phyloP scores from a whole-genome alignment of 2,329 filamentous ascomycete species.

The Venturia oleaginea region DNA sequence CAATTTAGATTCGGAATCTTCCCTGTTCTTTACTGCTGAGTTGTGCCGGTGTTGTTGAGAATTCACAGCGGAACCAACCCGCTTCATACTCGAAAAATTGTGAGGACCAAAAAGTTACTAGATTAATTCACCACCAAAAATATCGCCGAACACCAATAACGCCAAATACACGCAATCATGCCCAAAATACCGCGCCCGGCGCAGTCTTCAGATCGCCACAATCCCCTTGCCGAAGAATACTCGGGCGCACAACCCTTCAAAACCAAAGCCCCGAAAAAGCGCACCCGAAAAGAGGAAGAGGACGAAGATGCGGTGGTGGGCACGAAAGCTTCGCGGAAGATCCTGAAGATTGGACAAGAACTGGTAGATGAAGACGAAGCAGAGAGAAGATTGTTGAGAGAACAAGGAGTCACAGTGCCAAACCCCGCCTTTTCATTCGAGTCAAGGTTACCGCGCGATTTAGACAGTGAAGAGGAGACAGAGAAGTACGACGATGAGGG shows the following conservation, averaged over 20 bases:
- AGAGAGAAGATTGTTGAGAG: conserved; percentile 27
- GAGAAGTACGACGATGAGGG: conserved; percentile 33
- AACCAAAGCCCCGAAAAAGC: conserved; percentile 57
- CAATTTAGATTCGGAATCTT: not conserved
- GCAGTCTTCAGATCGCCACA: conserved; percentile 59
- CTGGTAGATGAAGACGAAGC: conserved; percentile 71
- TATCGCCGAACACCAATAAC: not conserved
- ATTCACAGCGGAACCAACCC: not conserved
- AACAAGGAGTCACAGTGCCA: conserved; percentile 31
- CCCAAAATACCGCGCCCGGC: conserved; percentile 59
- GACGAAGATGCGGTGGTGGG: conserved; percentile 69
- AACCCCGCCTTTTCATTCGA: conserved; percentile 73
- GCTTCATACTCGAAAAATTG: not conserved
- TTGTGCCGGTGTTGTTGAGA: not conserved
- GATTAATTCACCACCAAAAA: not conserved
- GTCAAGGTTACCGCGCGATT: conserved; percentile 54
- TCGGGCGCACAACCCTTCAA: conserved; percentile 60
- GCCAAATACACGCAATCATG: conserved; percentile 43
- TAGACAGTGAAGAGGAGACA: conserved; percentile 35
- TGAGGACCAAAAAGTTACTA: not conserved
- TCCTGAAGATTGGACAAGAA: conserved; percentile 81
- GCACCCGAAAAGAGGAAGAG: conserved; percentile 50
- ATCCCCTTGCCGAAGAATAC: conserved; percentile 85
- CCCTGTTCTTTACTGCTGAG: no score
- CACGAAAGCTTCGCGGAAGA: conserved; percentile 78